Conservation (phyloP, 1,139 yeast genomes). For the Saccharomyces hybrid region DNA sequence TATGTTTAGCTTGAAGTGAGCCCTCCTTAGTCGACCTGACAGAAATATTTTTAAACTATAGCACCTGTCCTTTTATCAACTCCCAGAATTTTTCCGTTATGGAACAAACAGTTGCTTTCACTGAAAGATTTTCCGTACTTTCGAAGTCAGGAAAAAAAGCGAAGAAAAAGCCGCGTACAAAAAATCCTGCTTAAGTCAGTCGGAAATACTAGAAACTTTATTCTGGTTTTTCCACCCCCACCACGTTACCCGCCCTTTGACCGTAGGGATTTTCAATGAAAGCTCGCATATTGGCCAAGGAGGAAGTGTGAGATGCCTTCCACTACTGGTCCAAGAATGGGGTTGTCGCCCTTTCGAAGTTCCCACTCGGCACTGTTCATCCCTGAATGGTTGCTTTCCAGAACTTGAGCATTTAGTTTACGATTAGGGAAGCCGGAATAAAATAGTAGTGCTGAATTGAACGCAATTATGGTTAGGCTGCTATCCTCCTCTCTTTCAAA, state of each 20-base stretch:
- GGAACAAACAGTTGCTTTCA: neutral
- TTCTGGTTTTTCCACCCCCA: neutral
- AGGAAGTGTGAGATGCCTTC: neutral
- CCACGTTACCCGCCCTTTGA: neutral
- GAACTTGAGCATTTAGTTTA: neutral
- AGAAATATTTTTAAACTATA: neutral
- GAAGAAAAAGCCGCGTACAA: neutral
- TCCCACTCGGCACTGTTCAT: neutral
- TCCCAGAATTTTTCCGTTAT: neutral
- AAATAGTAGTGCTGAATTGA: neutral
- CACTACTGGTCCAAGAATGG: neutral
- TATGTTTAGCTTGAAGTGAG: neutral
- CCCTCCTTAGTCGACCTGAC: neutral
- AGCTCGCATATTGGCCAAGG: neutral
- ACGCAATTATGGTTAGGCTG: neutral
- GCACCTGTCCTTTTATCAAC: neutral
- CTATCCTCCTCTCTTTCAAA: neutral
- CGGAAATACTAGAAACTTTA: neutral
- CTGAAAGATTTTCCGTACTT: neutral
- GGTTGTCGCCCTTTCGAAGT: neutral
- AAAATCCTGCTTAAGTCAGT: neutral
- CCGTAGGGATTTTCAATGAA: neutral
- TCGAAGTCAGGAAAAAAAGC: neutral
- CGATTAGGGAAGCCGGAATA: neutral
- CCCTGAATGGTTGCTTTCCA: neutral